phyloP scores from a whole-genome alignment of 306 rosid genomes.

The Begonia loranthoides region DNA sequence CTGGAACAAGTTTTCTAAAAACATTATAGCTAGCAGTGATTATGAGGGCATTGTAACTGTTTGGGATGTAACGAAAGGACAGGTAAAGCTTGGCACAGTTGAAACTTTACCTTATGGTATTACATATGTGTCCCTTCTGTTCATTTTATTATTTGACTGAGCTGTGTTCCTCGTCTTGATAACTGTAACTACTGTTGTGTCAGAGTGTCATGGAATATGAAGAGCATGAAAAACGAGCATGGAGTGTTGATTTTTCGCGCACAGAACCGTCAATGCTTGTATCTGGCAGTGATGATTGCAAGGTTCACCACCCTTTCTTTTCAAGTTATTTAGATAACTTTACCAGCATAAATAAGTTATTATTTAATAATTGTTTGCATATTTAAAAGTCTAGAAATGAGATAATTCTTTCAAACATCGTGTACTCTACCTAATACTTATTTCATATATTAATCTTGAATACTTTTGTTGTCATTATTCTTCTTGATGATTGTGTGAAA shows the following conservation, averaged over 20 bases:
- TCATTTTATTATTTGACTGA: neutral
- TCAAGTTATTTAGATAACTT: neutral
- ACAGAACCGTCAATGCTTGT: constrained; percentile 95
- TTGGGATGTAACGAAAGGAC: constrained; percentile 90
- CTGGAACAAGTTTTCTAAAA: constrained; percentile 86
- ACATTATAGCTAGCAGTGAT: constrained; percentile 94
- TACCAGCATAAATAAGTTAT: neutral
- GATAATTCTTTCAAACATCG: too few relatives aligned
- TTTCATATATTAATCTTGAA: too few relatives aligned
- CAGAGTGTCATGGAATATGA: constrained; percentile 98
- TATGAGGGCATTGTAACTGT: constrained; percentile 94
- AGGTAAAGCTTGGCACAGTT: constrained; percentile 32
- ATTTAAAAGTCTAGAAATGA: neutral
- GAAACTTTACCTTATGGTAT: constrained; percentile 4
- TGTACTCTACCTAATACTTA: too few relatives aligned
- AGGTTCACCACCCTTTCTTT: constrained; percentile 33
- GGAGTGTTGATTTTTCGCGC: constrained; percentile 98
- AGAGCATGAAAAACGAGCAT: constrained; percentile 97
- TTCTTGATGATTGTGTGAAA: too few relatives aligned
- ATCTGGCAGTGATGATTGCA: constrained; percentile 97
- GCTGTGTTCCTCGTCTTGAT: constrained; percentile 4
- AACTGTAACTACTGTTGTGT: neutral
- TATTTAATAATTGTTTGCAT: neutral
- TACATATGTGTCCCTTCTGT: neutral
- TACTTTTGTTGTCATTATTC: too few relatives aligned